Evolutionary conservation across 1,139 yeast genomes (phyloP).

Genomic region (Candida sanyaensis): DNA sequence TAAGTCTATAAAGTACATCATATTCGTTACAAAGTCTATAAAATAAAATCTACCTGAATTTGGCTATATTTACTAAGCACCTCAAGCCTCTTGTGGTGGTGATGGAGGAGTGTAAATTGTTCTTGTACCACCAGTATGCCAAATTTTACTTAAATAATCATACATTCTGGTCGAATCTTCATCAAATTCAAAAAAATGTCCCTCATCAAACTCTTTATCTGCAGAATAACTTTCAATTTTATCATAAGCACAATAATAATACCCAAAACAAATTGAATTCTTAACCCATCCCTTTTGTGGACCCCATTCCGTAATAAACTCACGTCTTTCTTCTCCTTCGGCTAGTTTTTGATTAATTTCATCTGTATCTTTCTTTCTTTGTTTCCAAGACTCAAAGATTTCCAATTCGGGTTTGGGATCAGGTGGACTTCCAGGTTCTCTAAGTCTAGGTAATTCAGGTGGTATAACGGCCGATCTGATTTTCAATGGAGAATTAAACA

Average conservation of each 20-base stretch:
- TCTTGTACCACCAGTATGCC: slow-evolving; percentile 34
- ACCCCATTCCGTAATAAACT: slow-evolving; percentile 23
- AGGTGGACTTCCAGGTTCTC: slow-evolving; percentile 39
- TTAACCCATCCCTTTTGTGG: slow-evolving; percentile 66
- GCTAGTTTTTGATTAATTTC: slow-evolving; percentile 24
- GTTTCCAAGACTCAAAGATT: slow-evolving; percentile 26
- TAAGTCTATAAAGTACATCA: no score
- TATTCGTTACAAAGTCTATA: no score
- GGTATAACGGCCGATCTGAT: slow-evolving; percentile 60
- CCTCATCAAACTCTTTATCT: slow-evolving; percentile 20
- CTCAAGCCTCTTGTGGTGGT: neutral
- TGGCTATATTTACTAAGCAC: no score
- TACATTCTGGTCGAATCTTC: slow-evolving; percentile 17
- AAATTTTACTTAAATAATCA: slow-evolving; percentile 38
- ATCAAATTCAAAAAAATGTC: slow-evolving; percentile 27
- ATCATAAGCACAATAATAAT: slow-evolving; percentile 64
- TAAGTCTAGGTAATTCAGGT: slow-evolving; percentile 41
- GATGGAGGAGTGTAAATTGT: neutral
- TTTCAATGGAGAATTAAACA: slow-evolving; percentile 46
- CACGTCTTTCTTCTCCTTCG: slow-evolving; percentile 16
- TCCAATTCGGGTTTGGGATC: slow-evolving; percentile 24
- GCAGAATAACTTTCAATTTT: slow-evolving; percentile 42
- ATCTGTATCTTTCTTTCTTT: slow-evolving; percentile 36
- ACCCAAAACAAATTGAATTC: slow-evolving; percentile 51
- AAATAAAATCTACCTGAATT: no score